Conservation (phyloP, 2,329 filamentous ascomycete species). For the Chaetomium strumarium region DNA sequence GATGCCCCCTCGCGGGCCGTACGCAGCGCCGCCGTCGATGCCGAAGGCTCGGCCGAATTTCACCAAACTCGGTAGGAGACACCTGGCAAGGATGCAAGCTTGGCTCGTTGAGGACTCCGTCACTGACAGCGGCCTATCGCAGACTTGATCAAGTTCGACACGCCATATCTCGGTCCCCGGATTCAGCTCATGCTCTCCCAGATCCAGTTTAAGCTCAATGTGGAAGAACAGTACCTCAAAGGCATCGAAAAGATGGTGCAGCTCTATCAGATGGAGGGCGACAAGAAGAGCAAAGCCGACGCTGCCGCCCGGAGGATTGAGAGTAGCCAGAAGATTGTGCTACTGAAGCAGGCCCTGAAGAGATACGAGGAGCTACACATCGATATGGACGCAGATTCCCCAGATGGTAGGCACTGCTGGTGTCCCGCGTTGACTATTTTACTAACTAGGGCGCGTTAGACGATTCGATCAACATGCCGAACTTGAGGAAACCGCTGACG, state of each 20-base stretch:
- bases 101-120: neutral
- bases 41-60: slow-evolving; percentile 82
- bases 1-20: slow-evolving; percentile 78
- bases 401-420: slow-evolving; percentile 59
- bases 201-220: slow-evolving; percentile 96
- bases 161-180: slow-evolving; percentile 86
- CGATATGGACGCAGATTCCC: slow-evolving; percentile 75
- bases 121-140: neutral
- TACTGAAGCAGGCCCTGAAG: slow-evolving; percentile 92
- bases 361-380: slow-evolving; percentile 97
- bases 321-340: slow-evolving; percentile 95
- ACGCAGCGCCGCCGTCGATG: slow-evolving; percentile 61
- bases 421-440: neutral
- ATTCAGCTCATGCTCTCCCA: slow-evolving; percentile 99
- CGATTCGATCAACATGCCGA: slow-evolving; percentile 93
- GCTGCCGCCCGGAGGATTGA: slow-evolving; percentile 85
- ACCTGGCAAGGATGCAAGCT: neutral
- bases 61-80: slow-evolving; percentile 78
- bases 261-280: slow-evolving; percentile 93
- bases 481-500: slow-evolving; percentile 90
- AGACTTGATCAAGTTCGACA: slow-evolving; percentile 99
- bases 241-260: slow-evolving; percentile 99
- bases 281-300: slow-evolving; percentile 90
- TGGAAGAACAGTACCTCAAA: slow-evolving; percentile 98
- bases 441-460: slow-evolving; percentile 48